These are phyloP conservation scores for Mallotus repandus DNA, from an alignment of 441 rosid species.

Conservation along the genomic window DNA sequence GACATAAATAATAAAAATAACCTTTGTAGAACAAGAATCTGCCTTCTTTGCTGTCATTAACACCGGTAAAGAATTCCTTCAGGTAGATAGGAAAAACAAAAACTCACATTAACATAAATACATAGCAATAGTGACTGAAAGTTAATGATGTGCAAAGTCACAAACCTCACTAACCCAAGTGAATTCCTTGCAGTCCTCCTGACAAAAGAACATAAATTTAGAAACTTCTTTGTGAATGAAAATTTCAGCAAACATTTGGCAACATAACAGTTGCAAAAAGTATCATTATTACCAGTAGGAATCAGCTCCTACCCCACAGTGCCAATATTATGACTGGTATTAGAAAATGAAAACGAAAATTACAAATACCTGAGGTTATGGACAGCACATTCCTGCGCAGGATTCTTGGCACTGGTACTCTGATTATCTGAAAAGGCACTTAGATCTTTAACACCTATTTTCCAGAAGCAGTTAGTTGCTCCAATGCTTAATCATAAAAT, in stretches of 20 bases:
- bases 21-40: conserved; percentile 32
- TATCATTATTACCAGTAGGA: background rate
- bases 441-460: conserved; percentile 27
- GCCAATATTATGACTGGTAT: conserved; percentile 12
- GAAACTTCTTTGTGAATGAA: conserved; percentile 9
- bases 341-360: conserved; percentile 19
- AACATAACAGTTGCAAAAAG: conserved; percentile 4
- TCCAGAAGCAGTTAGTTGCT: conserved; percentile 30
- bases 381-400: conserved; percentile 32
- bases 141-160: conserved; percentile 10
- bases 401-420: conserved; percentile 35
- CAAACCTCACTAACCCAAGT: conserved; percentile 41
- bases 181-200: conserved; percentile 41
- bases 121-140: conserved; percentile 14
- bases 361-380: conserved; percentile 45
- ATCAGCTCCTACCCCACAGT: background rate
- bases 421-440: conserved; percentile 31
- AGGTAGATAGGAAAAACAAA: conserved; percentile 30
- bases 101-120: conserved; percentile 23
- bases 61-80: conserved; percentile 66
- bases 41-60: conserved; percentile 44
- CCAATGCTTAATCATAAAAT: conserved; percentile 19
- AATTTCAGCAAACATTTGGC: conserved; percentile 4
- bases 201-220: conserved; percentile 23
- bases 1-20: conserved; percentile 16